phyloP scores from a whole-genome alignment of 2,329 filamentous ascomycete genomes.

The Nemania bipapillata region DNA sequence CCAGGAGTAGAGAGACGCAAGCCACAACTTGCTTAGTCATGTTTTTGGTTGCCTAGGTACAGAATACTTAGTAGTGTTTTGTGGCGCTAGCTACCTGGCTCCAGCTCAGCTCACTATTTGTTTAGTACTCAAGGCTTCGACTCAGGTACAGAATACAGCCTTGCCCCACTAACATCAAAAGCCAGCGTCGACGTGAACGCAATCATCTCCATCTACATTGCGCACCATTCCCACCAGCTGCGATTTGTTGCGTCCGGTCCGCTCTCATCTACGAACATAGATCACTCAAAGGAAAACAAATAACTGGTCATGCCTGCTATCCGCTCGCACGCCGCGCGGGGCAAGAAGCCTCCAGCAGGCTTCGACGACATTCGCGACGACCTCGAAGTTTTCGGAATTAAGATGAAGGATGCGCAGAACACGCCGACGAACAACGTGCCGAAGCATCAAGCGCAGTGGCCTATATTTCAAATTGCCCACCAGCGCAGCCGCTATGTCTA shows the following conservation, averaged over 20 bases:
- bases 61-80: too few species aligned
- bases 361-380: slow-evolving; percentile 90
- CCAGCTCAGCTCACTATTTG: too few species aligned
- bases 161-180: slow-evolving; percentile 49
- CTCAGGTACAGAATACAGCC: slow-evolving; percentile 40
- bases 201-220: not conserved
- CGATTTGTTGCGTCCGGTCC: not conserved
- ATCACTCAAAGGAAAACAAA: slow-evolving; percentile 17
- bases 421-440: slow-evolving; percentile 80
- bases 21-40: slow-evolving; percentile 46
- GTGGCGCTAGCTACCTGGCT: not conserved
- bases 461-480: slow-evolving; percentile 96
- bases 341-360: slow-evolving; percentile 85
- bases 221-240: not conserved
- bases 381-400: slow-evolving; percentile 84
- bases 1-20: slow-evolving; percentile 33
- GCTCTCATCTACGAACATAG: slow-evolving; percentile 17
- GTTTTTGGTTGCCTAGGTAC: too few species aligned
- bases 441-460: slow-evolving; percentile 93
- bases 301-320: slow-evolving; percentile 72
- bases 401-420: slow-evolving; percentile 96
- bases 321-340: slow-evolving; percentile 74
- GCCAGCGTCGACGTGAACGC: slow-evolving; percentile 21
- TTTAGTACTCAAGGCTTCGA: slow-evolving; percentile 33
- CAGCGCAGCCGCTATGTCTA: slow-evolving; percentile 94